These are phyloP conservation scores for Fusarium armeniacum DNA, from an alignment of 2,329 filamentous ascomycete species.

Conservation along the genomic window DNA sequence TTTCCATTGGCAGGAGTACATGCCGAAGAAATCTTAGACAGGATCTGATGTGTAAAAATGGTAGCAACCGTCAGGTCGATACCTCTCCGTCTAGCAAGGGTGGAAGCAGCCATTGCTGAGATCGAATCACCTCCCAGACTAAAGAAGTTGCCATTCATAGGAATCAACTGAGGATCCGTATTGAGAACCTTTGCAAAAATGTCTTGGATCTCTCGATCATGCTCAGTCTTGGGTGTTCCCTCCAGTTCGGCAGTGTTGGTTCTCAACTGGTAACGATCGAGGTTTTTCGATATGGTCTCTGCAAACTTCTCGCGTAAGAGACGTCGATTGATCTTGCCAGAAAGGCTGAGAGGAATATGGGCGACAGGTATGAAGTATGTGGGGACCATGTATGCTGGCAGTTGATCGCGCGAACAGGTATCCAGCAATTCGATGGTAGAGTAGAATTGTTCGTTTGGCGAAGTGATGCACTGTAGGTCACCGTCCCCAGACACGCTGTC, in stretches of 20 bases:
- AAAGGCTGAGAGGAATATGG: not conserved
- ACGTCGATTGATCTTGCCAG: constrained; percentile 10
- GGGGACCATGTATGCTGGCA: constrained; percentile 8
- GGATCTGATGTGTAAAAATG: constrained; percentile 1
- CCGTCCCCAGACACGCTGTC: not conserved
- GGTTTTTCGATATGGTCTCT: not conserved
- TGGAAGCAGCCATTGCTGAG: constrained; percentile 11
- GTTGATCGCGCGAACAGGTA: not conserved
- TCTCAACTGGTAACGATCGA: not conserved
- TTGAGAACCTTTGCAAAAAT: not conserved
- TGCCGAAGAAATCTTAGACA: not conserved
- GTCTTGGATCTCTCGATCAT: not conserved
- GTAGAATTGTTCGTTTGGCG: not conserved
- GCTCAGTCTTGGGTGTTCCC: not conserved
- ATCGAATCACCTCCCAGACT: constrained; percentile 15
- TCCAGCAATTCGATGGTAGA: not conserved
- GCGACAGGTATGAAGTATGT: constrained; percentile 1
- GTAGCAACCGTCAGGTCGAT: not conserved
- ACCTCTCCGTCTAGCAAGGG: constrained; percentile 1
- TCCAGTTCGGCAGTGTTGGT: not conserved
- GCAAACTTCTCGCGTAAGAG: not conserved
- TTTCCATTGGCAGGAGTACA: not conserved
- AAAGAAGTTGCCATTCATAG: constrained; percentile 14
- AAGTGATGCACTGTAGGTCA: not conserved
- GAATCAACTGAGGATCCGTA: not conserved